Percentiles rank a stretch among this genome's conserved stretches.
These are phyloP conservation scores for Caryopteris hybrid DNA, from an alignment of 305 asterid genomes.

Conservation along the genomic window DNA sequence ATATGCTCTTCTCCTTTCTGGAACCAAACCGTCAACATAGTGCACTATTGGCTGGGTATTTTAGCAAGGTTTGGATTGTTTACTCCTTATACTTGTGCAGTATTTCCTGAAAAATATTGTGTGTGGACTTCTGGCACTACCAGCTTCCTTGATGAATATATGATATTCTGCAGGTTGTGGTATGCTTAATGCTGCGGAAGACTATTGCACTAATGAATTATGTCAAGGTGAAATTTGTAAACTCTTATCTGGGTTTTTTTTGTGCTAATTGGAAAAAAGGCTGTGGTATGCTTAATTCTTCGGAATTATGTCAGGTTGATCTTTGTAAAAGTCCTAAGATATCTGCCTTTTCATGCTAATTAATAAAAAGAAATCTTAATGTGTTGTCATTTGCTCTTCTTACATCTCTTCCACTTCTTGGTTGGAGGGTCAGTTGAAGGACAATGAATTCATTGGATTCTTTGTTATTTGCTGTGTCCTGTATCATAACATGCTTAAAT, in stretches of 20 bases:
- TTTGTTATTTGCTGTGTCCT: slow-evolving; percentile 1
- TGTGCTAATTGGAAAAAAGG: too few relatives aligned
- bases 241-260: too few relatives aligned
- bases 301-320: too few relatives aligned
- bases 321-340: neutral
- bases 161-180: slow-evolving; percentile 67
- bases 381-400: neutral
- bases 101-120: slow-evolving; percentile 8
- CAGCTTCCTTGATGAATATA: slow-evolving; percentile 24
- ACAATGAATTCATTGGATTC: neutral
- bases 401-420: neutral
- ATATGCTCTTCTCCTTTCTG: slow-evolving; percentile 91
- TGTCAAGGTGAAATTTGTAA: slow-evolving; percentile 52
- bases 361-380: neutral
- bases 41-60: slow-evolving; percentile 93
- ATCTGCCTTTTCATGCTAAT: neutral
- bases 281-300: slow-evolving; percentile 86
- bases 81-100: neutral
- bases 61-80: slow-evolving; percentile 72
- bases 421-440: slow-evolving; percentile 2
- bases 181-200: slow-evolving; percentile 92
- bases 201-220: slow-evolving; percentile 82
- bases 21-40: slow-evolving; percentile 82
- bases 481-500: neutral
- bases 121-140: slow-evolving; percentile 14